Evolutionary conservation across 2,329 filamentous ascomycete genomes (phyloP).

Genomic region (Meredithiella fracta): DNA sequence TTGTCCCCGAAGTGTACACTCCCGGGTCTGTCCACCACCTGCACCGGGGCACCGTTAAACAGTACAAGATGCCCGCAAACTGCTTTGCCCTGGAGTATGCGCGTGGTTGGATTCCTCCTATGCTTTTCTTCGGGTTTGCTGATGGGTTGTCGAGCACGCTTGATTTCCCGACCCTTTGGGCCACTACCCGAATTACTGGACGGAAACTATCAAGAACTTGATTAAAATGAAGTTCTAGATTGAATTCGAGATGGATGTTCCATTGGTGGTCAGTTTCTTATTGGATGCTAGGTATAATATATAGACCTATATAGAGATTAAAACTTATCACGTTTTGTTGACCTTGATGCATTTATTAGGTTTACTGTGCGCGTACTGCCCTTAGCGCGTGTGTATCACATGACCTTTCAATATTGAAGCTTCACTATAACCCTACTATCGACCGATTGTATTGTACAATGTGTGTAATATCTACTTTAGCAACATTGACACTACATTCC

Average conservation of each 20-base stretch:
- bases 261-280: neutral
- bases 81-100: conserved; percentile 78
- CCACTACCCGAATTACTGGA: conserved; percentile 57
- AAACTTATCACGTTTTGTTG: neutral
- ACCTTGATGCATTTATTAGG: neutral
- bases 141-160: conserved; percentile 67
- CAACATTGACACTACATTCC: too few species aligned
- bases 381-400: too few species aligned
- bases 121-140: conserved; percentile 80
- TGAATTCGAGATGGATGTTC: neutral
- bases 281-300: neutral
- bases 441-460: too few species aligned
- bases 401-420: too few species aligned
- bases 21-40: conserved; percentile 57
- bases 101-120: conserved; percentile 78
- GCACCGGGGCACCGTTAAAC: conserved; percentile 53
- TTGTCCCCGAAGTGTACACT: conserved; percentile 52
- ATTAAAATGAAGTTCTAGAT: conserved; percentile 51
- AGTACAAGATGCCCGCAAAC: conserved; percentile 62
- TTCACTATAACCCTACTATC: too few species aligned
- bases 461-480: too few species aligned
- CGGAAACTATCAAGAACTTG: conserved; percentile 61
- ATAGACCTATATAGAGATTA: neutral
- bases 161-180: conserved; percentile 72
- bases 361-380: too few species aligned